A percentile compares a stretch with the other conserved stretches of the same genome.
Evolutionary conservation across 306 rosid genomes (phyloP).

Genomic region (Canavalia ensiformis): DNA sequence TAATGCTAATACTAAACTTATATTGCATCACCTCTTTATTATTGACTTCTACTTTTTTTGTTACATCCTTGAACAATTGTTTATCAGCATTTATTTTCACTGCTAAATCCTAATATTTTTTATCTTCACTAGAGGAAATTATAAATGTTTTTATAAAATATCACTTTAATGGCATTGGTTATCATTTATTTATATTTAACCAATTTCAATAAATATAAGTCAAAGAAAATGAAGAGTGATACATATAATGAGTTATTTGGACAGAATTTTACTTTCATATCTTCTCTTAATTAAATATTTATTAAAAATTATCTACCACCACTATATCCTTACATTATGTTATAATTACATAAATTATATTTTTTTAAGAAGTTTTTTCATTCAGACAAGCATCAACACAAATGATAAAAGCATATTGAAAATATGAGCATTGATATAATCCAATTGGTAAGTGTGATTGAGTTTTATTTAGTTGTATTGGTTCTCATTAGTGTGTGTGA

Average conservation of each 20-base stretch:
- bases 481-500: background rate
- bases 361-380: no score
- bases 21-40: slow-evolving; percentile 22
- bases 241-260: slow-evolving; percentile 26
- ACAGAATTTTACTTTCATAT: background rate
- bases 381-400: no score
- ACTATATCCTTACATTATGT: no score
- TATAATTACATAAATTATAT: no score
- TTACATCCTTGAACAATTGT: slow-evolving; percentile 18
- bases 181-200: slow-evolving; percentile 6
- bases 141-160: background rate
- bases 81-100: background rate
- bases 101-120: background rate
- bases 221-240: background rate
- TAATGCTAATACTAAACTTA: slow-evolving; percentile 59
- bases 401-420: slow-evolving; percentile 39
- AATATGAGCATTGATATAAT: slow-evolving; percentile 95
- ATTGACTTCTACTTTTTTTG: slow-evolving; percentile 4
- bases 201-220: background rate
- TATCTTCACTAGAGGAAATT: background rate
- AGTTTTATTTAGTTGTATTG: slow-evolving; percentile 11
- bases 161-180: background rate
- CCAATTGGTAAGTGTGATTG: slow-evolving; percentile 72
- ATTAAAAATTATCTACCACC: no score
- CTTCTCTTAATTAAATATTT: no score